These are phyloP conservation scores for Candida anutae DNA, from an alignment of 1,139 yeast species.

Conservation along the genomic window DNA sequence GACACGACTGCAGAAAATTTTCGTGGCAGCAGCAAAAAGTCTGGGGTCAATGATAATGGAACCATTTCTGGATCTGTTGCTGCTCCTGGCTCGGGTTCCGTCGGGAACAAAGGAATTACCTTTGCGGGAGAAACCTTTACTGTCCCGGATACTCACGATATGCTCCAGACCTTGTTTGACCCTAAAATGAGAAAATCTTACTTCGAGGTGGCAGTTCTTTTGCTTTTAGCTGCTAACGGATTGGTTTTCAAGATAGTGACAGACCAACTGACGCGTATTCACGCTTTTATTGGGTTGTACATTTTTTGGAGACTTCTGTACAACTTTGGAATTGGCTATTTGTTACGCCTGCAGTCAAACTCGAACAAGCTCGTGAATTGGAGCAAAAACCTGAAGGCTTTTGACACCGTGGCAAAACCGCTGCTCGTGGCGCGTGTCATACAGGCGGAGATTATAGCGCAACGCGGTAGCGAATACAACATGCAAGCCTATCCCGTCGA, in stretches of 20 bases:
- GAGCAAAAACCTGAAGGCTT: conserved; percentile 43
- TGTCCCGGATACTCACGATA: conserved; percentile 80
- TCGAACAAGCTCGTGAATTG: conserved; percentile 47
- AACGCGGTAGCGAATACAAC: conserved; percentile 50
- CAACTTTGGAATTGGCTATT: conserved; percentile 72
- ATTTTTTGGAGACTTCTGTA: conserved; percentile 72
- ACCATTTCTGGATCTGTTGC: no score
- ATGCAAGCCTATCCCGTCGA: conserved; percentile 56
- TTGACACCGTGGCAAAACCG: conserved; percentile 17
- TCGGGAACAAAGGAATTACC: conserved; percentile 34
- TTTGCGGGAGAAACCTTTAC: conserved; percentile 43
- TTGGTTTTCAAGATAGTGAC: conserved; percentile 35
- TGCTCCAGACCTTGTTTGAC: conserved; percentile 77
- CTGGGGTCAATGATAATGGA: no score
- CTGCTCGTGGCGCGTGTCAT: conserved; percentile 33
- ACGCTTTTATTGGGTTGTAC: conserved; percentile 47
- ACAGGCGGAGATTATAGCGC: conserved; percentile 42
- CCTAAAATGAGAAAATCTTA: conserved; percentile 66
- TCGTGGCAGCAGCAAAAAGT: no score
- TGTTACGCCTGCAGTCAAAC: conserved; percentile 63
- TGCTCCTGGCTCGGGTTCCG: neutral
- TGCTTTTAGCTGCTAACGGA: conserved; percentile 44
- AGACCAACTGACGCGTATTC: conserved; percentile 26
- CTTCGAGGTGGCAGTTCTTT: conserved; percentile 54
- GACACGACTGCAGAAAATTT: neutral